Conservation (phyloP, 2,329 filamentous ascomycete species). For the Fusarium oligoseptatum region DNA sequence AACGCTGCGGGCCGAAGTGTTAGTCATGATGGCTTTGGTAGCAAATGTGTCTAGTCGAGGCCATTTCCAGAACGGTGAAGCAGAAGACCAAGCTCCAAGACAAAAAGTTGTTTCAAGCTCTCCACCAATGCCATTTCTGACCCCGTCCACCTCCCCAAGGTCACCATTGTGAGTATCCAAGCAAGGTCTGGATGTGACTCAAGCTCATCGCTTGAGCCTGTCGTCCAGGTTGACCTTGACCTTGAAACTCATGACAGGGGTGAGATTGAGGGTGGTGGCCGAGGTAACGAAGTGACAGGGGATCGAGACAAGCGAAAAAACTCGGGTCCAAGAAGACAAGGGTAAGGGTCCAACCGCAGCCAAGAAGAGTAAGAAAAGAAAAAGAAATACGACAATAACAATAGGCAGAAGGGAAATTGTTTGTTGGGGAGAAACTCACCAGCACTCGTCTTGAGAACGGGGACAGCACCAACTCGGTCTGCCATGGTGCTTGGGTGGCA, state of each 20-base stretch:
- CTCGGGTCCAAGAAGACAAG: conserved; percentile 24
- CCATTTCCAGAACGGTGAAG: conserved; percentile 1
- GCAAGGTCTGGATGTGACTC: not conserved
- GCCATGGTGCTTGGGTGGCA: conserved; percentile 63
- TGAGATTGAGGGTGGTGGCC: conserved; percentile 29
- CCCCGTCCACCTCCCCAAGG: not conserved
- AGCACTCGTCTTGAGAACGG: conserved; percentile 70
- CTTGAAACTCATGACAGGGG: conserved; percentile 21
- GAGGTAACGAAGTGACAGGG: conserved; percentile 39
- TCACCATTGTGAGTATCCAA: not conserved
- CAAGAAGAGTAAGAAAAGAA: conserved; percentile 11
- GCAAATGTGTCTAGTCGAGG: not conserved
- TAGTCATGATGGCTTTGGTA: conserved; percentile 31
- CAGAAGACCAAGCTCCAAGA: not conserved
- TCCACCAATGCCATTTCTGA: not conserved
- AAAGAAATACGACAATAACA: conserved; percentile 10
- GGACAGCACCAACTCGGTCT: conserved; percentile 68
- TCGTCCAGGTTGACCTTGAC: not conserved
- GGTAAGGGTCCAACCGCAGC: conserved; percentile 13
- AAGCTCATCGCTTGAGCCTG: not conserved
- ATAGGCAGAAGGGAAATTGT: conserved; percentile 7
- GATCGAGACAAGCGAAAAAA: conserved; percentile 13
- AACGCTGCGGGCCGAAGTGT: conserved; percentile 70
- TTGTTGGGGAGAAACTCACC: conserved; percentile 60
- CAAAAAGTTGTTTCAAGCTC: not conserved